Evolutionary conservation across 768 basidiomycete species (phyloP).

Genomic region (Rossbeevera mucosa): DNA sequence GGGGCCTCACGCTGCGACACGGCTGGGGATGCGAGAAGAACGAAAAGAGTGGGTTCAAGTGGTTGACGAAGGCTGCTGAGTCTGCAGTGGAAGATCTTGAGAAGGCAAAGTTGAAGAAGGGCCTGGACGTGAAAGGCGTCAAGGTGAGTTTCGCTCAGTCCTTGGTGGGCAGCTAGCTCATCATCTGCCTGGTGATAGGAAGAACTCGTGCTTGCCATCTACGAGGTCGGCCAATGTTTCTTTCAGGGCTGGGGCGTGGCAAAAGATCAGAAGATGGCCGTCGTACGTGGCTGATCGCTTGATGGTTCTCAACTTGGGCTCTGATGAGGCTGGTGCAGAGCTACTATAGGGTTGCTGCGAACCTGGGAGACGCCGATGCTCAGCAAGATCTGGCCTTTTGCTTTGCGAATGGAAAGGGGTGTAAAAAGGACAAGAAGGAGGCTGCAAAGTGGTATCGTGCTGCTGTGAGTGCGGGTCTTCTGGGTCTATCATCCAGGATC

Average conservation of each 20-base stretch:
- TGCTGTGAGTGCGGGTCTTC: conserved; percentile 51
- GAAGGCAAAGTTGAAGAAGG: conserved; percentile 49
- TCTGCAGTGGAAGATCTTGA: conserved; percentile 74
- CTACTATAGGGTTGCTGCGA: conserved; percentile 81
- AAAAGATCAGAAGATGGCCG: conserved; percentile 87
- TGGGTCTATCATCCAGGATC: neutral
- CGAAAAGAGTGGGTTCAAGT: conserved; percentile 74
- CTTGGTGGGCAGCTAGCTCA: no score
- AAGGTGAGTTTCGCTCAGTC: conserved; percentile 36
- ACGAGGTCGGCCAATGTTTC: conserved; percentile 91
- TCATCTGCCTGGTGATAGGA: conserved; percentile 36
- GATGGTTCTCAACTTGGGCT: neutral
- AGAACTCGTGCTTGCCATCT: conserved; percentile 83
- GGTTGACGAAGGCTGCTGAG: conserved; percentile 81
- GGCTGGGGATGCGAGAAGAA: conserved; percentile 86
- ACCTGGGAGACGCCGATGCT: conserved; percentile 81
- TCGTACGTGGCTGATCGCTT: conserved; percentile 44
- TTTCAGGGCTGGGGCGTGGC: conserved; percentile 87
- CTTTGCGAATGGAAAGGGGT: conserved; percentile 80
- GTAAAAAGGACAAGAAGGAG: conserved; percentile 82
- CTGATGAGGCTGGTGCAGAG: conserved; percentile 40
- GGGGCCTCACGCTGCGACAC: conserved; percentile 78
- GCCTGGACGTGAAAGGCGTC: conserved; percentile 50
- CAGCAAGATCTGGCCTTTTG: conserved; percentile 85
- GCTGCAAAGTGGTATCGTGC: conserved; percentile 88